These are phyloP conservation scores for Lipomyces mesembrius DNA, from an alignment of 805 yeast genomes.

Conservation along the genomic window DNA sequence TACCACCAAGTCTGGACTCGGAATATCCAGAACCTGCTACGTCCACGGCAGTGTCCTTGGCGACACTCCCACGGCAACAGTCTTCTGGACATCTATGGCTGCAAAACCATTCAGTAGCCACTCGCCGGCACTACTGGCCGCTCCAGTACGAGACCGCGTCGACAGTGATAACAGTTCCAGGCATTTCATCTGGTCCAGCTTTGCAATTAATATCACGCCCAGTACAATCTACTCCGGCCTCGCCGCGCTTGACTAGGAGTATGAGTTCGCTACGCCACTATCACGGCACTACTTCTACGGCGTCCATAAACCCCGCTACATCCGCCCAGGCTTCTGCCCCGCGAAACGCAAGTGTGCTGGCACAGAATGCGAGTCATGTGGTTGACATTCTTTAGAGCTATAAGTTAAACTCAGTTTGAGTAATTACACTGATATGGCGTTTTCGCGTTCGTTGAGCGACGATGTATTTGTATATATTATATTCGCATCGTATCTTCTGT, in stretches of 20 bases:
- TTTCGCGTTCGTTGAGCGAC: neutral
- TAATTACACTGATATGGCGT: neutral
- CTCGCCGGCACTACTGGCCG: constrained; percentile 19
- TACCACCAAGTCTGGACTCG: constrained; percentile 26
- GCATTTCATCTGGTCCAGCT: neutral
- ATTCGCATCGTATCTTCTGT: neutral
- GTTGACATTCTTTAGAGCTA: neutral
- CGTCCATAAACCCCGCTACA: neutral
- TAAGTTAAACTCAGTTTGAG: neutral
- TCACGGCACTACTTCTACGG: neutral
- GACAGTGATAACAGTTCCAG: neutral
- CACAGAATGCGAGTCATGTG: neutral
- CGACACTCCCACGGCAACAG: constrained; percentile 4
- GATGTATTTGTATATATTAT: neutral
- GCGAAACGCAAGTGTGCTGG: neutral
- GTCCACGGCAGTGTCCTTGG: constrained; percentile 1
- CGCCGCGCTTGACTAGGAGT: neutral
- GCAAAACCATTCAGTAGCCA: neutral
- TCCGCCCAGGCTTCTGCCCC: neutral
- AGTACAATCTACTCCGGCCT: neutral
- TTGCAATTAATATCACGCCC: constrained; percentile 1
- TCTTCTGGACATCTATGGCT: neutral
- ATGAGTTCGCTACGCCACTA: neutral
- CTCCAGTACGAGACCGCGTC: constrained; percentile 14
- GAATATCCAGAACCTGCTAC: constrained; percentile 6